Conservation (phyloP, 345 rosid species). For the Lepidium africanum region DNA sequence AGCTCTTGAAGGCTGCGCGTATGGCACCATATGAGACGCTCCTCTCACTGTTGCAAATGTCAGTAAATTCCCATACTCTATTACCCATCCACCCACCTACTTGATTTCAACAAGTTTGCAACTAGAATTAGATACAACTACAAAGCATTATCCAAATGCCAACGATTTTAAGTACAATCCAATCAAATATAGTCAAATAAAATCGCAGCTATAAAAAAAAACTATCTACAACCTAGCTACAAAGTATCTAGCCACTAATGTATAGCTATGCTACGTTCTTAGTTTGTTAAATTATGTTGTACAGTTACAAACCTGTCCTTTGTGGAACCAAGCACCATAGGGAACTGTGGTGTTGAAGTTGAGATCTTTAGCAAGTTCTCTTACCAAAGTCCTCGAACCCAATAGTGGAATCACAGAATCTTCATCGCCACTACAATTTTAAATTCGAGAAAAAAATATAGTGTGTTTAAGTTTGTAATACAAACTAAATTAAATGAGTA, state of each 20-base stretch:
- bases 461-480: background rate
- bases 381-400: constrained; percentile 68
- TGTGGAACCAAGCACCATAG: constrained; percentile 38
- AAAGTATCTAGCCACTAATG: too few relatives aligned
- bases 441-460: background rate
- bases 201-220: too few relatives aligned
- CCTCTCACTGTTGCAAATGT: constrained; percentile 83
- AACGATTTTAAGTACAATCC: too few relatives aligned
- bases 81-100: constrained; percentile 86
- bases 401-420: constrained; percentile 80
- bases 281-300: too few relatives aligned
- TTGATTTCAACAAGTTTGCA: background rate
- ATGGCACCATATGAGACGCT: constrained; percentile 96
- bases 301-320: too few relatives aligned
- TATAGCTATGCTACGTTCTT: too few relatives aligned
- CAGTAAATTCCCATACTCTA: constrained; percentile 65
- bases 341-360: constrained; percentile 56
- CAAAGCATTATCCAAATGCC: too few relatives aligned
- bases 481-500: background rate
- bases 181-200: too few relatives aligned
- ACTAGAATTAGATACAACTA: background rate
- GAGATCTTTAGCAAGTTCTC: constrained; percentile 68
- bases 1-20: constrained; percentile 79
- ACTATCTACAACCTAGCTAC: too few relatives aligned
- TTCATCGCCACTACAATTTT: constrained; percentile 64